Percentiles rank a stretch among this genome's conserved stretches.
These are phyloP conservation scores for baker's yeast (Saccharomyces cerevisiae) DNA, from an alignment of 805 yeast species.

Conservation along the genomic window DNA sequence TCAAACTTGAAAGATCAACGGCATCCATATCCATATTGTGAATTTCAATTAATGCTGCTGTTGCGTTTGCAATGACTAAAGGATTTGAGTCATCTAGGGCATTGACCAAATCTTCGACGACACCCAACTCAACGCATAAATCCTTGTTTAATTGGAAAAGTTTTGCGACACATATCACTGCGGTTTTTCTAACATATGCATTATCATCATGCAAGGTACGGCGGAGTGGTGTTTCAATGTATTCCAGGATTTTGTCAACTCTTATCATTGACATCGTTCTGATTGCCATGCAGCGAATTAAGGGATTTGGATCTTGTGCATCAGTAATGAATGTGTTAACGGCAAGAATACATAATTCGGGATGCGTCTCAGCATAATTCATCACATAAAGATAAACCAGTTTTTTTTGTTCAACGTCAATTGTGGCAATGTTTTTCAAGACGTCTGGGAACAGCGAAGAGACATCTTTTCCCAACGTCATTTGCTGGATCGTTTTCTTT, in stretches of 20 bases:
- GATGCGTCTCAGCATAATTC: constrained; percentile 96
- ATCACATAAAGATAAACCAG: constrained; percentile 87
- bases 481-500: constrained; percentile 92
- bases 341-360: constrained; percentile 90
- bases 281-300: constrained; percentile 90
- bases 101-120: constrained; percentile 55
- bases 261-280: constrained; percentile 98
- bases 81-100: constrained; percentile 84
- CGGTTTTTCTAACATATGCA: constrained; percentile 96
- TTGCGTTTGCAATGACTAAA: constrained; percentile 94
- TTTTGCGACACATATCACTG: constrained; percentile 95
- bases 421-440: constrained; percentile 91
- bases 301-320: constrained; percentile 92
- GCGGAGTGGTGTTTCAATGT: constrained; percentile 81
- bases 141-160: constrained; percentile 76
- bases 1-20: constrained; percentile 33
- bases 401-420: constrained; percentile 92
- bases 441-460: constrained; percentile 92
- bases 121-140: constrained; percentile 81
- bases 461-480: constrained; percentile 97
- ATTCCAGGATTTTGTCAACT: constrained; percentile 91
- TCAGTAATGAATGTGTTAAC: constrained; percentile 94
- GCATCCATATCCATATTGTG: constrained; percentile 54
- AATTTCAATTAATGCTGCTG: constrained; percentile 78
- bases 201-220: constrained; percentile 84